These are phyloP conservation scores for Pisolithus tinctorius DNA, from an alignment of 768 basidiomycete genomes.

Conservation along the genomic window DNA sequence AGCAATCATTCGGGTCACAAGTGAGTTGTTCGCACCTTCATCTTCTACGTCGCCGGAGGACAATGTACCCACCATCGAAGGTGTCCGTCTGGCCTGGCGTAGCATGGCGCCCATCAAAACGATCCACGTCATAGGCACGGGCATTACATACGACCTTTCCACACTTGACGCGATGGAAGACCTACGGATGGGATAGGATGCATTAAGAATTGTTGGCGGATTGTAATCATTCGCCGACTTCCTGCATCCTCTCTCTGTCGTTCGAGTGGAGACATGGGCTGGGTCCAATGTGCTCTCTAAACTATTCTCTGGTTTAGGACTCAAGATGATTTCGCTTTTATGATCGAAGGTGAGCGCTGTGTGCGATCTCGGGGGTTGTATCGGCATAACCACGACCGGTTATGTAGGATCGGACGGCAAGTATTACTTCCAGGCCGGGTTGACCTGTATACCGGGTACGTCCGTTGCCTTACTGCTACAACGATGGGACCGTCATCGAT, in stretches of 20 bases:
- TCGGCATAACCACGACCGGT: neutral
- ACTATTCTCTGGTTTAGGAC: constrained; percentile 33
- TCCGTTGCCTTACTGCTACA: constrained; percentile 13
- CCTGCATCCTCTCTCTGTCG: too few relatives aligned
- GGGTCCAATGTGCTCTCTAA: too few relatives aligned
- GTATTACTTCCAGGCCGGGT: too few relatives aligned
- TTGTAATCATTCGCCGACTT: too few relatives aligned
- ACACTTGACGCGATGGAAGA: too few relatives aligned
- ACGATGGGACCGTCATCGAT: too few relatives aligned
- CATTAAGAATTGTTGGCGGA: constrained; percentile 41
- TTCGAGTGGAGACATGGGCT: too few relatives aligned
- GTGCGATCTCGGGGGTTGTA: neutral
- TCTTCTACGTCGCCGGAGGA: neutral
- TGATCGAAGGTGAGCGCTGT: constrained; percentile 45
- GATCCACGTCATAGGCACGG: too few relatives aligned
- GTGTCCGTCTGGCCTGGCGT: constrained; percentile 30
- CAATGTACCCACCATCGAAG: constrained; percentile 13
- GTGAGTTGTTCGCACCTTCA: neutral
- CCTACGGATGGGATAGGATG: constrained; percentile 43
- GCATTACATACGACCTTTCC: too few relatives aligned
- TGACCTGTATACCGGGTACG: too few relatives aligned
- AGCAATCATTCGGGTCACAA: too few relatives aligned
- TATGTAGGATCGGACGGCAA: too few relatives aligned
- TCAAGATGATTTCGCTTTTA: constrained; percentile 54
- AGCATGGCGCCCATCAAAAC: constrained; percentile 43